Conservation (phyloP, 2,329 filamentous ascomycete genomes). For the Fusarium paranaense region DNA sequence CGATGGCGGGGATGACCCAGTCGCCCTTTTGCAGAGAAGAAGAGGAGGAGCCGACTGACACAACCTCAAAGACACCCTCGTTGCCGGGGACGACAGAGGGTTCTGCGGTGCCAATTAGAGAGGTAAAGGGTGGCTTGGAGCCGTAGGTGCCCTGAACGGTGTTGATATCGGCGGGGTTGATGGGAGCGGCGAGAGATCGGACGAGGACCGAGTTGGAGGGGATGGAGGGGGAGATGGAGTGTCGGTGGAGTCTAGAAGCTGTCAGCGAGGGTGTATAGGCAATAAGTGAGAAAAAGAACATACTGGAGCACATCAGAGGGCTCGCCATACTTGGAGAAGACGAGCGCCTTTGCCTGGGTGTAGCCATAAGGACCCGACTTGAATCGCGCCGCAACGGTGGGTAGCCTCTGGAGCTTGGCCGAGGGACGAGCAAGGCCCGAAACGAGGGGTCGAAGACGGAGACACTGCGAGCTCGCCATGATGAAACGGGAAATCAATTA, state of each 20-base stretch:
- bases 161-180: slow-evolving; percentile 98
- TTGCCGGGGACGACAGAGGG: slow-evolving; percentile 87
- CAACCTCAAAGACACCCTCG: slow-evolving; percentile 93
- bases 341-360: slow-evolving; percentile 85
- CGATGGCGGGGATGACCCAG: slow-evolving; percentile 90
- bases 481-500: not conserved
- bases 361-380: slow-evolving; percentile 80
- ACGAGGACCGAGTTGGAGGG: slow-evolving; percentile 76
- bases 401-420: slow-evolving; percentile 34
- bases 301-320: slow-evolving; percentile 76
- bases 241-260: slow-evolving; percentile 69
- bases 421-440: slow-evolving; percentile 37
- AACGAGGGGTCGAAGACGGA: slow-evolving; percentile 38
- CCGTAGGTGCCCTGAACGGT: slow-evolving; percentile 98
- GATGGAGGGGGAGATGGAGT: slow-evolving; percentile 82
- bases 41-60: slow-evolving; percentile 71
- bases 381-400: slow-evolving; percentile 52
- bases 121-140: slow-evolving; percentile 81
- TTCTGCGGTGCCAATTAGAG: slow-evolving; percentile 78
- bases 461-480: slow-evolving; percentile 42
- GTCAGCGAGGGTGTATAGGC: not conserved
- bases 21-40: slow-evolving; percentile 76
- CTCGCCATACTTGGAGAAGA: slow-evolving; percentile 80
- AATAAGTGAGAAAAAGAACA: slow-evolving; percentile 26
- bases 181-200: slow-evolving; percentile 88